Conservation (phyloP, 2,329 filamentous ascomycete genomes). For the Myriosclerotinia scirpicola region DNA sequence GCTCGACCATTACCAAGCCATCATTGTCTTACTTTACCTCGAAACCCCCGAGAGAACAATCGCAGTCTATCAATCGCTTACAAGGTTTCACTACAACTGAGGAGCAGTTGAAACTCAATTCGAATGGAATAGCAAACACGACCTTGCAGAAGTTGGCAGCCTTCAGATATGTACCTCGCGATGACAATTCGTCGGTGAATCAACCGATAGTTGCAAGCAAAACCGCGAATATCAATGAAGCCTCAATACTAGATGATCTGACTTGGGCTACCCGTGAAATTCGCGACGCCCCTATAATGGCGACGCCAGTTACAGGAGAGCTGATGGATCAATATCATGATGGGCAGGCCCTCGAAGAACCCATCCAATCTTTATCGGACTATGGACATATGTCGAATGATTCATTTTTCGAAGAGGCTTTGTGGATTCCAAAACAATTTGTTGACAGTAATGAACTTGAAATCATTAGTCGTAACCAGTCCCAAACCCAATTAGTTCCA, state of each 20-base stretch:
- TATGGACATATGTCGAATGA: slow-evolving; percentile 10
- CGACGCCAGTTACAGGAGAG: too few species aligned
- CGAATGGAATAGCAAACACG: slow-evolving; percentile 22
- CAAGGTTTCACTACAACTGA: slow-evolving; percentile 37
- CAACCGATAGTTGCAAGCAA: not conserved
- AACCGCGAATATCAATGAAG: not conserved
- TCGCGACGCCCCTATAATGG: too few species aligned
- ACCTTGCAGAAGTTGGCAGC: slow-evolving; percentile 23
- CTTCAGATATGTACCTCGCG: slow-evolving; percentile 23
- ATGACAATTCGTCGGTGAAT: not conserved
- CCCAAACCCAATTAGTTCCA: not conserved
- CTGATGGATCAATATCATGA: not conserved
- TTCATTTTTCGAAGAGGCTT: slow-evolving; percentile 27
- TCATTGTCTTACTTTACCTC: slow-evolving; percentile 7
- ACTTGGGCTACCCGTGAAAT: too few species aligned
- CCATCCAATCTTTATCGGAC: slow-evolving; percentile 12
- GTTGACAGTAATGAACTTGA: not conserved
- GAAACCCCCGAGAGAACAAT: slow-evolving; percentile 15
- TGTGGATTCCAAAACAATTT: slow-evolving; percentile 22
- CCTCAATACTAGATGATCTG: too few species aligned
- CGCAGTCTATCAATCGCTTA: slow-evolving; percentile 26
- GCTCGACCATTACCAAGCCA: slow-evolving; percentile 33
- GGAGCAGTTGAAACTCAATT: slow-evolving; percentile 24
- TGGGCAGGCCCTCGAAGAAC: not conserved
- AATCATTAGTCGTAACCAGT: not conserved